Conservation (phyloP, 2,329 filamentous ascomycete species). For the Trichoderma arundinaceum region DNA sequence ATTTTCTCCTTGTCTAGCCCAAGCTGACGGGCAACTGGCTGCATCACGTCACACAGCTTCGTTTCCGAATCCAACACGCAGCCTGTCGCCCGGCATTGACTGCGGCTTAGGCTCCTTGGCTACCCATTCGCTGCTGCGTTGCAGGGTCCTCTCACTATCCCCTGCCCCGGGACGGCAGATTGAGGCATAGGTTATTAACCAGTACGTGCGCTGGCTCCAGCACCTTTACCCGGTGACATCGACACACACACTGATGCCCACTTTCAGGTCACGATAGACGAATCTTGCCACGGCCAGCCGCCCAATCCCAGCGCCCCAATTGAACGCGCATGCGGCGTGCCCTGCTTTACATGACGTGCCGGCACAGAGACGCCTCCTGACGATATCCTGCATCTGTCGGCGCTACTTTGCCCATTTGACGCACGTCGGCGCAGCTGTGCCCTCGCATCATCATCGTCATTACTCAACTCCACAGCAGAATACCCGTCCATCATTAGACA, state of each 20-base stretch:
- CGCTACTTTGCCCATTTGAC: constrained; percentile 20
- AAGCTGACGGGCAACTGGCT: constrained; percentile 3
- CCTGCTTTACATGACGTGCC: constrained; percentile 23
- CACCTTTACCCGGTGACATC: constrained; percentile 12
- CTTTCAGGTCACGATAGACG: constrained; percentile 24
- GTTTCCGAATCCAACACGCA: background rate
- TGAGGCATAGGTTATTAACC: constrained; percentile 16
- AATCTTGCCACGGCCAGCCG: constrained; percentile 18
- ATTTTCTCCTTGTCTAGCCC: constrained; percentile 9
- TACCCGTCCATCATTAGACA: background rate
- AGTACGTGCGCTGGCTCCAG: constrained; percentile 6
- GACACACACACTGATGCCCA: constrained; percentile 20
- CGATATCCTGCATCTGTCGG: constrained; percentile 24
- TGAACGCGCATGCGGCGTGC: constrained; percentile 17
- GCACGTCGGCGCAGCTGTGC: constrained; percentile 16
- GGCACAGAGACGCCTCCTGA: constrained; percentile 24
- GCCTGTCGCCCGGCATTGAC: background rate
- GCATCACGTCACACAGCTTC: constrained; percentile 23
- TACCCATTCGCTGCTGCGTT: background rate
- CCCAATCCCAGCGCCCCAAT: constrained; percentile 23
- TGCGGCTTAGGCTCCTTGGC: background rate
- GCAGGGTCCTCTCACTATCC: background rate
- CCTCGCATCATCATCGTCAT: constrained; percentile 21
- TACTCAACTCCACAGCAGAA: background rate
- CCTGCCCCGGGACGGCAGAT: background rate